Evolutionary conservation across 2,329 filamentous ascomycete species (phyloP).

Genomic region (Venturia asperata): DNA sequence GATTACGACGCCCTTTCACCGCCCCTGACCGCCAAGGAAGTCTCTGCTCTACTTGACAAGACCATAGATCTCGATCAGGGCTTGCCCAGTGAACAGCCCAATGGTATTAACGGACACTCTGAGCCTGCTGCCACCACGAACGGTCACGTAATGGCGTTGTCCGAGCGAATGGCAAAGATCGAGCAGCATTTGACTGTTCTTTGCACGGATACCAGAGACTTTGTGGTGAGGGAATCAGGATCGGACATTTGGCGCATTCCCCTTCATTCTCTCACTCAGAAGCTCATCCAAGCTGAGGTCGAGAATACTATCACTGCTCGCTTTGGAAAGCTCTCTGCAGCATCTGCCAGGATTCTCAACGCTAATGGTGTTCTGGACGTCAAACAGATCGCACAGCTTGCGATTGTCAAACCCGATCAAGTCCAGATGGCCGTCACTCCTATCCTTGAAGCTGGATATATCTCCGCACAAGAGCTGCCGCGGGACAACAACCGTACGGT

Average conservation of each 20-base stretch:
- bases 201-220: constrained; percentile 59
- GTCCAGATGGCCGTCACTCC: constrained; percentile 76
- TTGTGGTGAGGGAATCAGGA: constrained; percentile 62
- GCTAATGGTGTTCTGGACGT: constrained; percentile 93
- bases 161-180: constrained; percentile 37
- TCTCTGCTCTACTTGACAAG: constrained; percentile 36
- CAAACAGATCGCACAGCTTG: constrained; percentile 72
- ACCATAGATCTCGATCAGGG: constrained; percentile 36
- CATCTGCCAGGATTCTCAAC: constrained; percentile 76
- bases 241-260: constrained; percentile 76
- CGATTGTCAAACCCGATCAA: constrained; percentile 77
- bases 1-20: constrained; percentile 29
- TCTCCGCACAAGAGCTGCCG: constrained; percentile 91
- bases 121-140: constrained; percentile 26
- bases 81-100: constrained; percentile 19
- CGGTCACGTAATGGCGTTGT: constrained; percentile 20
- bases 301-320: constrained; percentile 73
- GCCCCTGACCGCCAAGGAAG: constrained; percentile 35
- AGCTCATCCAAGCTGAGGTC: constrained; percentile 68
- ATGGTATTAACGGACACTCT: constrained; percentile 22
- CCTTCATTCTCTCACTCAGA: constrained; percentile 64
- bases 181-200: constrained; percentile 68
- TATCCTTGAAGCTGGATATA: constrained; percentile 78
- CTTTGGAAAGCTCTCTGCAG: constrained; percentile 68
- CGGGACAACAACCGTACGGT: constrained; percentile 77